phyloP scores from a whole-genome alignment of 2,329 filamentous ascomycete genomes.

The Colletotrichum tropicale region DNA sequence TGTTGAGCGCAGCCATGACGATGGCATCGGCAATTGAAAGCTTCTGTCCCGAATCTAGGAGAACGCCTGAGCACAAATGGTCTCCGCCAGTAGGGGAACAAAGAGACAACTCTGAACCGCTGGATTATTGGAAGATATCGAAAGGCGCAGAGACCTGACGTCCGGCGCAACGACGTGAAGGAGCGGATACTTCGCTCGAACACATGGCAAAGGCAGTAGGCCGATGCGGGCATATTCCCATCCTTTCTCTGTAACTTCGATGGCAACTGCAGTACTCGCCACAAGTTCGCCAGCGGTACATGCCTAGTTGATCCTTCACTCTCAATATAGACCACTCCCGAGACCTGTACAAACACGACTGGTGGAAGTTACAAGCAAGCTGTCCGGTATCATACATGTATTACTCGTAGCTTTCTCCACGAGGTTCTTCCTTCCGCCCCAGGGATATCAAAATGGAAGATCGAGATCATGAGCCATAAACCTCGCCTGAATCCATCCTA shows the following conservation, averaged over 20 bases:
- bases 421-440: background rate
- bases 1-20: background rate
- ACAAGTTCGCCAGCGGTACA: background rate
- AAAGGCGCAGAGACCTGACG: background rate
- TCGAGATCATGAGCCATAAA: background rate
- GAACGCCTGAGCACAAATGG: background rate
- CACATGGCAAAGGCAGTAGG: background rate
- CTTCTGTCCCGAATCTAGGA: background rate
- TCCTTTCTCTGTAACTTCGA: background rate
- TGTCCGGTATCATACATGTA: background rate
- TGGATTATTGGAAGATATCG: background rate
- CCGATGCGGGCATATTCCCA: background rate
- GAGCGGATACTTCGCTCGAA: background rate
- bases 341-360: background rate
- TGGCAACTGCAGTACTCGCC: background rate
- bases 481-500: background rate
- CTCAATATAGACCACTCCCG: background rate
- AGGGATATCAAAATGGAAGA: background rate
- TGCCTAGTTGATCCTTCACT: background rate
- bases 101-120: background rate
- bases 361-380: background rate
- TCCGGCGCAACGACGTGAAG: background rate
- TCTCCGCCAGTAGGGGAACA: background rate
- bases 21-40: background rate
- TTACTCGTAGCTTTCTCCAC: background rate